Evolutionary conservation across 768 basidiomycete genomes (phyloP).

Genomic region (Butyriboletus loyo): DNA sequence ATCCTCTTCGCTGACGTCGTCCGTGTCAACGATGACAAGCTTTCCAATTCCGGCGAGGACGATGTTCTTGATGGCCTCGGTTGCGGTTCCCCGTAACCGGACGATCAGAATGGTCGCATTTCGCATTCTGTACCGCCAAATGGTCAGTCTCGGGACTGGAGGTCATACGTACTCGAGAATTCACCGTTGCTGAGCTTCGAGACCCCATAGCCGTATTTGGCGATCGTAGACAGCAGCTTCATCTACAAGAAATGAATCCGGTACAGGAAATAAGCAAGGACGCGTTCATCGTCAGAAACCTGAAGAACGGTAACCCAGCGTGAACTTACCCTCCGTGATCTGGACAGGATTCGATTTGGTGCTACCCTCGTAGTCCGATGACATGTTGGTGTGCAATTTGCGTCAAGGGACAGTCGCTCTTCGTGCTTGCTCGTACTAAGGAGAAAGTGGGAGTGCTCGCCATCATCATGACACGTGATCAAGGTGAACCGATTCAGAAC

Average conservation of each 20-base stretch:
- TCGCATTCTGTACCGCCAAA: constrained; percentile 65
- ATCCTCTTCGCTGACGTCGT: constrained; percentile 76
- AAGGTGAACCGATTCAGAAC: not conserved
- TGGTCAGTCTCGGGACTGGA: constrained; percentile 8
- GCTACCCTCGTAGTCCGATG: constrained; percentile 25
- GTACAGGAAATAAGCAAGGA: not conserved
- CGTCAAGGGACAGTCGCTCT: not conserved
- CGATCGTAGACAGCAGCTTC: constrained; percentile 91
- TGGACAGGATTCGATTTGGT: constrained; percentile 40
- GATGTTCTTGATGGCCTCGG: constrained; percentile 96
- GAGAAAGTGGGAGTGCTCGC: not conserved
- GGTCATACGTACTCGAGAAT: constrained; percentile 8
- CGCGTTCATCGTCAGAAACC: not conserved
- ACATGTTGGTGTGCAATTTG: constrained; percentile 11
- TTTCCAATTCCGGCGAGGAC: constrained; percentile 95
- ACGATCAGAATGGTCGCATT: constrained; percentile 87
- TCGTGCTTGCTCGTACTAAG: not conserved
- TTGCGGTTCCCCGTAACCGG: constrained; percentile 77
- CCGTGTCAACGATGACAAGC: constrained; percentile 79
- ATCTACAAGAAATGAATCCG: constrained; percentile 31
- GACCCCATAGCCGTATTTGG: constrained; percentile 96
- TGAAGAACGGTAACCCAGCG: not conserved
- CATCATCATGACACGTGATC: constrained; percentile 17
- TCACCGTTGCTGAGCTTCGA: constrained; percentile 95
- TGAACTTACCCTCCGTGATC: constrained; percentile 64